These are phyloP conservation scores for Fusarium bactridioides DNA, from an alignment of 2,329 filamentous ascomycete genomes.

Conservation along the genomic window DNA sequence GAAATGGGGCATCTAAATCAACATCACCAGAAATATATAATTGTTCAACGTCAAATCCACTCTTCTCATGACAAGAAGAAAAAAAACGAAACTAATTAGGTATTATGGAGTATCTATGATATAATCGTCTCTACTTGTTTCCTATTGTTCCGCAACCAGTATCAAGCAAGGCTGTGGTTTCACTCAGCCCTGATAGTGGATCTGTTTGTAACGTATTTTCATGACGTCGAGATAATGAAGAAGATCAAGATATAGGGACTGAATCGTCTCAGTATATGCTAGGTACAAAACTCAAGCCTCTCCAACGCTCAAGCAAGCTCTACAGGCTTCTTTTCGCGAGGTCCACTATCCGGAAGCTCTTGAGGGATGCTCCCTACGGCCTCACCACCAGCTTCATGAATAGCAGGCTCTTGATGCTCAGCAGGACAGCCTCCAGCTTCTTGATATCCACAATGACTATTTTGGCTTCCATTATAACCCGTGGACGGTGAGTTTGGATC, in stretches of 20 bases:
- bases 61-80: neutral
- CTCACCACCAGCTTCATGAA: conserved; percentile 16
- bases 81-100: neutral
- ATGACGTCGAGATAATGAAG: neutral
- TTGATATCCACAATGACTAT: neutral
- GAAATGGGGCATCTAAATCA: conserved; percentile 7
- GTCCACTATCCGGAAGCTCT: neutral
- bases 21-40: neutral
- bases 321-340: neutral
- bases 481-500: neutral
- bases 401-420: neutral
- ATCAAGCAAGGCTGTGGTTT: neutral
- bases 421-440: neutral
- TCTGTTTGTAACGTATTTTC: neutral
- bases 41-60: neutral
- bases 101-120: conserved; percentile 1
- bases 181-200: conserved; percentile 13
- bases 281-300: neutral
- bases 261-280: no score
- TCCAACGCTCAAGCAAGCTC: neutral
- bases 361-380: conserved; percentile 9
- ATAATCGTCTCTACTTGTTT: neutral
- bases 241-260: neutral
- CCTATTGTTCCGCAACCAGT: neutral
- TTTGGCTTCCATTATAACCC: neutral